These are phyloP conservation scores for Baorangia bicolor DNA, from an alignment of 768 basidiomycete genomes.

Conservation along the genomic window DNA sequence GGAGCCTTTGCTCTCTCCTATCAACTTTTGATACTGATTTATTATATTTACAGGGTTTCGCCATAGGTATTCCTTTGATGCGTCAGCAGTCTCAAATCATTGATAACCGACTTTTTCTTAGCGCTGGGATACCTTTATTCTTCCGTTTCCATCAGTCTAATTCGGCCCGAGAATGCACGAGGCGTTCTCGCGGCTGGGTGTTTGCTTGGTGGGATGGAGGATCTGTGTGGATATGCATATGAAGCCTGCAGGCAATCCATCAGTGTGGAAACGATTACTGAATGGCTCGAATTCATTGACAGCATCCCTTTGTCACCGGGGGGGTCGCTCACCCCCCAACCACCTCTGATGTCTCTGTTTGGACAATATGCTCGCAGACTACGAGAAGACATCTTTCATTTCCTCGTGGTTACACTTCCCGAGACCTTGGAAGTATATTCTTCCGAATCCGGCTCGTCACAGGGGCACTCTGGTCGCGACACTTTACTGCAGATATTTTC, in stretches of 20 bases:
- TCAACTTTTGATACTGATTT: conserved; percentile 16
- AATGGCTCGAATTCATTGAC: conserved; percentile 79
- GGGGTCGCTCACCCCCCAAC: conserved; percentile 44
- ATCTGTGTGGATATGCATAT: conserved; percentile 78
- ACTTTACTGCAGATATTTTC: conserved; percentile 73
- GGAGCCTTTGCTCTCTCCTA: conserved; percentile 10
- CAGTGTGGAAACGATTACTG: conserved; percentile 66
- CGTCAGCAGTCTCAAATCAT: conserved; percentile 3
- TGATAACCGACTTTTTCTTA: conserved; percentile 32
- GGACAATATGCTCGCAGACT: conserved; percentile 75
- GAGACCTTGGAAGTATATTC: conserved; percentile 56
- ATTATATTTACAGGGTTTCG: conserved; percentile 56
- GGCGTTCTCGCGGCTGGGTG: conserved; percentile 83
- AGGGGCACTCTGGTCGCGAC: conserved; percentile 52
- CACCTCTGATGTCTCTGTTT: conserved; percentile 59
- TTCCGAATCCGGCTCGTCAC: conserved; percentile 39
- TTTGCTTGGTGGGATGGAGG: conserved; percentile 84
- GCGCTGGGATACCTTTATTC: conserved; percentile 84
- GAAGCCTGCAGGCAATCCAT: conserved; percentile 75
- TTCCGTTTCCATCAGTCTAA: conserved; percentile 60
- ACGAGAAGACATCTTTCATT: conserved; percentile 75
- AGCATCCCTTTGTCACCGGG: conserved; percentile 48
- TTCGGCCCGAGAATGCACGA: conserved; percentile 78
- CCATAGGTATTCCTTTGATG: conserved; percentile 51
- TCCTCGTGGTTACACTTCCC: conserved; percentile 73